Conservation (phyloP, 2,329 filamentous ascomycete species). For the Neofusicoccum laricinum region DNA sequence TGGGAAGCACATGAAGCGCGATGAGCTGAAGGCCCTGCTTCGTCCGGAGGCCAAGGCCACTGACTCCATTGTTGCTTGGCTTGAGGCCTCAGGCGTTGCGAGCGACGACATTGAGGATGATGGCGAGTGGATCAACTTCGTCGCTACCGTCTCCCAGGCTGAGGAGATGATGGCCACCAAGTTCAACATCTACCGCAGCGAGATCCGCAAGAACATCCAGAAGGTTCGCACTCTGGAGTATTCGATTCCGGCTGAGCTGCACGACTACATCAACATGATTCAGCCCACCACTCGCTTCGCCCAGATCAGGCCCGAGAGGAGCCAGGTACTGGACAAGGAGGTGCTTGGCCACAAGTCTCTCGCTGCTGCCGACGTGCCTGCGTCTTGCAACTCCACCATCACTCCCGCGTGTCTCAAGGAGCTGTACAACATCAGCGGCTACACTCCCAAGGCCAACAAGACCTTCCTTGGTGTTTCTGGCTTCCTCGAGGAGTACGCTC, state of each 20-base stretch:
- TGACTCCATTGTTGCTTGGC: constrained; percentile 54
- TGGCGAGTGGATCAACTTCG: constrained; percentile 62
- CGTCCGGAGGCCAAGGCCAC: constrained; percentile 51
- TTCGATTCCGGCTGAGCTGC: constrained; percentile 57
- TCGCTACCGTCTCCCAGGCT: constrained; percentile 50
- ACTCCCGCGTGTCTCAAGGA: constrained; percentile 48
- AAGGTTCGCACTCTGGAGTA: constrained; percentile 59
- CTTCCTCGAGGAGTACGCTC: constrained; percentile 49
- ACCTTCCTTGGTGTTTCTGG: constrained; percentile 45
- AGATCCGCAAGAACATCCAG: constrained; percentile 37
- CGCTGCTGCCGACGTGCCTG: neutral
- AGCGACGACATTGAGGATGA: constrained; percentile 46
- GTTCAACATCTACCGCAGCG: constrained; percentile 56
- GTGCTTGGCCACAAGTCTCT: constrained; percentile 20
- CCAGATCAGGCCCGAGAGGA: constrained; percentile 44
- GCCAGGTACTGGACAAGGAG: constrained; percentile 29
- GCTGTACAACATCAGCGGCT: constrained; percentile 46
- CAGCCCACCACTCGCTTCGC: constrained; percentile 66
- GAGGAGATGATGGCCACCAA: constrained; percentile 56
- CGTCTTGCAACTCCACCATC: constrained; percentile 41
- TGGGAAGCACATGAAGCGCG: constrained; percentile 60
- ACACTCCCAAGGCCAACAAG: constrained; percentile 31
- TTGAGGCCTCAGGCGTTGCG: constrained; percentile 50
- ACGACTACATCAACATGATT: constrained; percentile 58
- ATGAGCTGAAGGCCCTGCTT: constrained; percentile 55